phyloP scores from a whole-genome alignment of 352 stramenopile species.

The Globisporangium irregulare region DNA sequence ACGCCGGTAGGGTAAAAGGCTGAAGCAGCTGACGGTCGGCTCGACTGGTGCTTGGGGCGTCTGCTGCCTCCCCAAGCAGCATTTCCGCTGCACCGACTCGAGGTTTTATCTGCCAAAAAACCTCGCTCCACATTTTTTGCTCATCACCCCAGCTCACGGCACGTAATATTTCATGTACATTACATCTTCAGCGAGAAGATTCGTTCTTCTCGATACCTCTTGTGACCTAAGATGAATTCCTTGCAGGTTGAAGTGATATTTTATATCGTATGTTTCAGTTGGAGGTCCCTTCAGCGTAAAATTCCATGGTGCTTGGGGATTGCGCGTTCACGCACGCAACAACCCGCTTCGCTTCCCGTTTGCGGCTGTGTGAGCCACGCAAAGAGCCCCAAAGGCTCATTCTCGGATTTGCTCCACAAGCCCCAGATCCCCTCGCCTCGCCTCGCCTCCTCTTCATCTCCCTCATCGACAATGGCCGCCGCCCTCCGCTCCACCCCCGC shows the following conservation, averaged over 20 bases:
- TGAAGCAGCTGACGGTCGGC: not conserved
- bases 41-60: constrained; percentile 1
- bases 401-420: constrained; percentile 44
- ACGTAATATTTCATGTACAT: not conserved
- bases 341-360: not conserved
- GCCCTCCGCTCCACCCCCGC: constrained; percentile 27
- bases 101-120: constrained; percentile 1
- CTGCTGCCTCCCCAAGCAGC: constrained; percentile 4
- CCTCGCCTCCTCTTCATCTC: constrained; percentile 4
- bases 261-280: not conserved
- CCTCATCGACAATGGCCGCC: not conserved
- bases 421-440: constrained; percentile 18
- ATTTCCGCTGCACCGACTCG: not conserved
- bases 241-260: not conserved
- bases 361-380: not conserved
- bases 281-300: not conserved
- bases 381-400: constrained; percentile 19
- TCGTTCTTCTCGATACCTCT: not conserved
- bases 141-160: not conserved
- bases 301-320: constrained; percentile 12
- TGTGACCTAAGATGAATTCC: not conserved
- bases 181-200: not conserved
- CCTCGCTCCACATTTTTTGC: not conserved
- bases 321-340: not conserved
- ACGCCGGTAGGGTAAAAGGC: not conserved